A percentile compares a stretch with the other conserved stretches of the same genome.
Evolutionary conservation across 2,329 filamentous ascomycete species (phyloP).

Genomic region (Stachybotrys echinatus): DNA sequence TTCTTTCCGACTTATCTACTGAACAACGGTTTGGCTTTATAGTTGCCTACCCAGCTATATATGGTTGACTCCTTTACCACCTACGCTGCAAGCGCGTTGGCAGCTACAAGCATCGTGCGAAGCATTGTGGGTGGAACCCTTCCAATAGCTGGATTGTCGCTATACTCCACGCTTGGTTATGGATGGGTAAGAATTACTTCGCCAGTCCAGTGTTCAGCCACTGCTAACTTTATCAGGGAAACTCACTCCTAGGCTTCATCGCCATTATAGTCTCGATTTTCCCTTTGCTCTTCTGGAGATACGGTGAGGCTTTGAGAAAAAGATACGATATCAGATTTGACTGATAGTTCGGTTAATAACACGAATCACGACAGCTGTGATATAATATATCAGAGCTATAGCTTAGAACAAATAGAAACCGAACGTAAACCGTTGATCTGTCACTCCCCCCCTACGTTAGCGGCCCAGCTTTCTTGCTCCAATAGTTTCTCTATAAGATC

Average conservation of each 20-base stretch:
- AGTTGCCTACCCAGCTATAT: slow-evolving; percentile 45
- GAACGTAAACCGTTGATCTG: background rate
- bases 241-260: background rate
- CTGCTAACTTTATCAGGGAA: background rate
- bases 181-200: background rate
- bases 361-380: background rate
- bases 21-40: too few relatives aligned
- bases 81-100: slow-evolving; percentile 47
- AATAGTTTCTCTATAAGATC: background rate
- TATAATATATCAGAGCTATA: background rate
- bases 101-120: slow-evolving; percentile 57
- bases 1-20: background rate
- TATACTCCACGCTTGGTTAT: slow-evolving; percentile 17
- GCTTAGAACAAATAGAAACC: too few relatives aligned
- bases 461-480: background rate
- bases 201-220: background rate
- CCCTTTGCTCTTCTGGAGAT: background rate
- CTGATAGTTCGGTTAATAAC: background rate
- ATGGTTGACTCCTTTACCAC: slow-evolving; percentile 53
- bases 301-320: background rate
- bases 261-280: background rate
- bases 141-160: slow-evolving; percentile 52
- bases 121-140: slow-evolving; percentile 58
- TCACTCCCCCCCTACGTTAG: too few relatives aligned
- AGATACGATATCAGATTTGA: background rate